Base-by-base conservation (phyloP, 1,284 basidiomycete species). In the Leccinum solheimii region DNA sequence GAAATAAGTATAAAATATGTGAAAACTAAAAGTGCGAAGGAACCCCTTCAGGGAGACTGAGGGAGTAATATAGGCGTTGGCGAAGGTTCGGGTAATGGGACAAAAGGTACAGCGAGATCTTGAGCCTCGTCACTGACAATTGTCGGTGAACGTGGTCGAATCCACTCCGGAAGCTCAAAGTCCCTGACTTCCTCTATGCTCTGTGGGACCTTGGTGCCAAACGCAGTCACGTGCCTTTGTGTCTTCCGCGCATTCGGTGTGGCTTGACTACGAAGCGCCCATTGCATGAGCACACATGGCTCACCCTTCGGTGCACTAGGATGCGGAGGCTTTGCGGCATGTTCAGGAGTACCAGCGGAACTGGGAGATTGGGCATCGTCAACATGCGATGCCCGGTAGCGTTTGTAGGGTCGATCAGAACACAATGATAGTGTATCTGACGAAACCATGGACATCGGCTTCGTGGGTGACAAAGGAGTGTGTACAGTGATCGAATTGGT, bases 151-250 rank as follows among this genome's bases (percentile, higher is more conserved):
- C n/a, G 63, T 45, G 63, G 62, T 54, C 68, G 64, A 61, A 82
- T 72, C 80, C 80, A 84, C 38, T 71, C 62, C 0, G 83, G 83
- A 56, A 83, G 71, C 67, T 80, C 76, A 63, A 81, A 85, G 61
- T 84, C 81, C 62, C 76, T 74, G 32, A 79, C 68, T 60, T 78
- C 74, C 65, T 83, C 82, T 56, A 83, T 64, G 57, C 76, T 79
- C 0, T 66, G 71, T 2, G 84, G 83, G 7, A 84, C 76, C 57
- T 80, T 80, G 51, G 77, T 76, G 1, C 87, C 86, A 68, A 88
- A 88, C 16, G 86, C 84, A 32, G 77, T 80, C 51, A 80, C 73
- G 62, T 83, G 79, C 58, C 86, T 78, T 68, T 81, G 80, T 2
- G 82, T 82, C 69, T 82, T 85, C 57, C 82, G 77, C 27, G 77